phyloP scores from a whole-genome alignment of 495 filamentous ascomycete genomes.

The Xylaria venustula region DNA sequence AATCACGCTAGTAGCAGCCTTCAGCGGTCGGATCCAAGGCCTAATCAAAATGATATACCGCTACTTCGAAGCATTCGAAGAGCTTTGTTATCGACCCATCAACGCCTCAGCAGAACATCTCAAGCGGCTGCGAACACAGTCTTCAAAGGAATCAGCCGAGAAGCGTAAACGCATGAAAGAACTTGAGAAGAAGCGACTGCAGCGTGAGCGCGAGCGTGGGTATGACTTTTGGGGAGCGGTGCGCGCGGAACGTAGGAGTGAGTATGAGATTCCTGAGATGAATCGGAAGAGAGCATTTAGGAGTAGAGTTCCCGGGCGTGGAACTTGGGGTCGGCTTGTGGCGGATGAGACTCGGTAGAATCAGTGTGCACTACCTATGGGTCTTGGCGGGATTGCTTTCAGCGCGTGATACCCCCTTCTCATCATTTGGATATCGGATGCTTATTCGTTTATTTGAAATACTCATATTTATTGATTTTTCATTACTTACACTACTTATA shows the following conservation, averaged over 20 bases:
- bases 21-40: slow-evolving; percentile 29
- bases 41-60: slow-evolving; percentile 5
- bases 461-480: neutral
- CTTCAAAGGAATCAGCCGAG: slow-evolving; percentile 13
- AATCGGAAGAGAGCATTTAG: slow-evolving; percentile 32
- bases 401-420: neutral
- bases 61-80: slow-evolving; percentile 8
- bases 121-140: slow-evolving; percentile 26
- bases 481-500: too few species aligned
- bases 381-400: neutral
- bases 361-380: neutral
- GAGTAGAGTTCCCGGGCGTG: slow-evolving; percentile 11
- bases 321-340: slow-evolving; percentile 3
- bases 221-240: slow-evolving; percentile 48
- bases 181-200: slow-evolving; percentile 19
- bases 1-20: slow-evolving; percentile 40
- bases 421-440: neutral
- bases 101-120: slow-evolving; percentile 17
- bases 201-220: slow-evolving; percentile 30
- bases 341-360: neutral
- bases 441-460: neutral
- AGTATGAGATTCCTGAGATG: slow-evolving; percentile 42
- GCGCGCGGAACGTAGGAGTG: slow-evolving; percentile 28
- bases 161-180: slow-evolving; percentile 25
- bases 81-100: neutral